Conservation (phyloP, 2,329 filamentous ascomycete genomes). For the Xylariales sp. region DNA sequence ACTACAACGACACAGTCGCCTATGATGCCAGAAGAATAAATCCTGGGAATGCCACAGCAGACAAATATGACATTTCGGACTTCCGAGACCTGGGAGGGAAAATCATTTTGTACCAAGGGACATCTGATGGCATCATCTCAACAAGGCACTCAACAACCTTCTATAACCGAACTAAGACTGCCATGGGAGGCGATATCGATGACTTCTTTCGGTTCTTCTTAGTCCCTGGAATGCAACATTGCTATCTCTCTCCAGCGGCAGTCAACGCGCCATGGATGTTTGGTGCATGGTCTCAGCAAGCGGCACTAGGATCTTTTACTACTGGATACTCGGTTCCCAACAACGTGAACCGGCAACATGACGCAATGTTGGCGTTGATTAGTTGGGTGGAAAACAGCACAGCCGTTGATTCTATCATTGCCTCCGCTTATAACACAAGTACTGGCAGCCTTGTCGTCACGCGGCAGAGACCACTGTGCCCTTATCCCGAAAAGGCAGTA, state of each 20-base stretch:
- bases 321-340: slow-evolving; percentile 21
- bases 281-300: slow-evolving; percentile 20
- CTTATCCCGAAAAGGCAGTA: slow-evolving; percentile 4
- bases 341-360: slow-evolving; percentile 17
- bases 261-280: slow-evolving; percentile 28
- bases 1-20: slow-evolving; percentile 24
- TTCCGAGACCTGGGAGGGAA: slow-evolving; percentile 22
- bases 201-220: slow-evolving; percentile 43
- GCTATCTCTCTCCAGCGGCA: slow-evolving; percentile 21
- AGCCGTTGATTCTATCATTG: slow-evolving; percentile 20
- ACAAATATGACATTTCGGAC: slow-evolving; percentile 24
- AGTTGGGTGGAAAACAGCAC: slow-evolving; percentile 25
- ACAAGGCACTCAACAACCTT: slow-evolving; percentile 22
- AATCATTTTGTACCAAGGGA: slow-evolving; percentile 27
- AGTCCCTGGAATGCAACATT: slow-evolving; percentile 42
- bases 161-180: slow-evolving; percentile 21
- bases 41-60: slow-evolving; percentile 20
- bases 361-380: slow-evolving; percentile 25
- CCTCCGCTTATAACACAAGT: slow-evolving; percentile 8
- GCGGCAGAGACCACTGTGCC: slow-evolving; percentile 4
- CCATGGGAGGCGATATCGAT: slow-evolving; percentile 29
- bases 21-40: slow-evolving; percentile 19
- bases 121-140: slow-evolving; percentile 23
- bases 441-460: neutral
- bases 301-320: slow-evolving; percentile 23